A percentile compares a stretch with the other conserved stretches of the same genome.
These are phyloP conservation scores for Entomophthora muscae DNA, from an alignment of 371 early-diverging fungal species.

Conservation along the genomic window DNA sequence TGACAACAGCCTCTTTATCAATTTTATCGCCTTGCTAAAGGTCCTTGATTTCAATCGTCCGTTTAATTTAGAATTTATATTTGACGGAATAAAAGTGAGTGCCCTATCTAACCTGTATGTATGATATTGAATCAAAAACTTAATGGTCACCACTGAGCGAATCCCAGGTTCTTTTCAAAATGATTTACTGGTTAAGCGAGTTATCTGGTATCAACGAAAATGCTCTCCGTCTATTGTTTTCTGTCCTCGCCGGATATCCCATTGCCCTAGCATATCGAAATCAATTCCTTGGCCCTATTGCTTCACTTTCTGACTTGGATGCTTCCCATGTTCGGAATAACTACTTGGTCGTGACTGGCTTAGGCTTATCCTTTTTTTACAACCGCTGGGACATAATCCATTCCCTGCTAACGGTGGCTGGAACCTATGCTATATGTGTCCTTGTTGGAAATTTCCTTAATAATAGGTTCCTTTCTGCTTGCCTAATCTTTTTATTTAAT, in stretches of 20 bases:
- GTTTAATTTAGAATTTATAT: too few species aligned
- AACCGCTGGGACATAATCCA: slow-evolving; percentile 36
- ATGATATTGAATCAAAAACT: too few species aligned
- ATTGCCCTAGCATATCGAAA: slow-evolving; percentile 23
- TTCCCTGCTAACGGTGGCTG: slow-evolving; percentile 29
- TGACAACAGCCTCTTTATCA: too few species aligned
- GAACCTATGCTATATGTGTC: slow-evolving; percentile 30
- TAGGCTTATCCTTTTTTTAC: slow-evolving; percentile 32
- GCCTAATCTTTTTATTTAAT: slow-evolving; percentile 34
- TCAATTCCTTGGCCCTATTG: slow-evolving; percentile 7
- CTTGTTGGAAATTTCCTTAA: slow-evolving; percentile 12
- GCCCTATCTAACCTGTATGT: too few species aligned
- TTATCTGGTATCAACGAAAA: slow-evolving; percentile 37
- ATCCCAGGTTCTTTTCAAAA: too few species aligned
- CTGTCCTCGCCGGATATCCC: slow-evolving; percentile 32
- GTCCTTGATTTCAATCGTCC: too few species aligned
- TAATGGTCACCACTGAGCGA: too few species aligned
- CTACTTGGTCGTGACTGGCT: slow-evolving; percentile 21
- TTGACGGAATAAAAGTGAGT: too few species aligned
- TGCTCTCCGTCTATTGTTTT: slow-evolving; percentile 27
- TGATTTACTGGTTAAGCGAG: slow-evolving; percentile 11
- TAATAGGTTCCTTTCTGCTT: slow-evolving; percentile 14
- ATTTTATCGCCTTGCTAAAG: too few species aligned
- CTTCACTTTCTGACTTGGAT: neutral
- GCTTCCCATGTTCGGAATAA: neutral